Evolutionary conservation across 164 flowering plant species (phyloP).

Genomic region (Kingdonia uniflora): DNA sequence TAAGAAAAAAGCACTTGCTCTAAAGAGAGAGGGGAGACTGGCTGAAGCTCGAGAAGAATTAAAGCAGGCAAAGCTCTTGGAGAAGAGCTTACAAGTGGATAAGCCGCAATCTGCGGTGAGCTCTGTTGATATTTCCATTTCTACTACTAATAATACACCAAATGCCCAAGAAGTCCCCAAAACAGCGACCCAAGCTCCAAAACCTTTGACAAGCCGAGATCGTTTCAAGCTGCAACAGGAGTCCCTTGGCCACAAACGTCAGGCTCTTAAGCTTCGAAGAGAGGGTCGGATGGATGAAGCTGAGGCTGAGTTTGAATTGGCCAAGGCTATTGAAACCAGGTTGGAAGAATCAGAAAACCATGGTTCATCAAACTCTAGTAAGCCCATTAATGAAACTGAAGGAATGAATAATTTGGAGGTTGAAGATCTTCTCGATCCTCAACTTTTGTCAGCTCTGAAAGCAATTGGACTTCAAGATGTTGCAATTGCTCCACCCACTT

Average conservation of each 20-base stretch:
- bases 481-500: constrained; percentile 12
- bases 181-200: constrained; percentile 24
- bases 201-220: constrained; percentile 60
- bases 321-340: constrained; percentile 70
- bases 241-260: constrained; percentile 77
- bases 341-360: constrained; percentile 41
- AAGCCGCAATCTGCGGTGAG: constrained; percentile 11
- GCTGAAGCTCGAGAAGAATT: constrained; percentile 74
- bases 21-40: constrained; percentile 77
- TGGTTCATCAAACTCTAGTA: constrained; percentile 14
- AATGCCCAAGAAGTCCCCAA: constrained; percentile 18
- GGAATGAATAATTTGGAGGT: constrained; percentile 36
- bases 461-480: constrained; percentile 55
- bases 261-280: constrained; percentile 73
- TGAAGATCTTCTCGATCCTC: constrained; percentile 91
- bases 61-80: constrained; percentile 52
- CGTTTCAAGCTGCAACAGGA: constrained; percentile 89
- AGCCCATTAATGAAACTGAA: constrained; percentile 16
- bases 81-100: constrained; percentile 38
- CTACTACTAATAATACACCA: constrained; percentile 20
- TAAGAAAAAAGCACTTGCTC: constrained; percentile 55
- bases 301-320: constrained; percentile 72
- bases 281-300: constrained; percentile 83
- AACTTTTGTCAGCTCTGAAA: constrained; percentile 72
- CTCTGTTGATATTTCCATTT: constrained; percentile 9